These are phyloP conservation scores for Ogataea nitratoaversa DNA, from an alignment of 805 yeast species.

Conservation along the genomic window DNA sequence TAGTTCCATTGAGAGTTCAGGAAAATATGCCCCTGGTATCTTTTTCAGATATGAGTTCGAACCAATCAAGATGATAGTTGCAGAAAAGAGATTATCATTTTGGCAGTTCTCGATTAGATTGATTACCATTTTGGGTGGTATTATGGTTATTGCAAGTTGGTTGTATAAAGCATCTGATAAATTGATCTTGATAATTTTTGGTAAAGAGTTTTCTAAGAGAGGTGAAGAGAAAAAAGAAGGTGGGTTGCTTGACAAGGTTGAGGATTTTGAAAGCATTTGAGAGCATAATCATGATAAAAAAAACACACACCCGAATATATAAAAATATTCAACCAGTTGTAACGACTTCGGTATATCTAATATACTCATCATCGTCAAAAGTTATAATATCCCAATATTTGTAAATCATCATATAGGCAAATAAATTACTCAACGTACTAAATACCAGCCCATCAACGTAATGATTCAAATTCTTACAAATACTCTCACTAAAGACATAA, in stretches of 20 bases:
- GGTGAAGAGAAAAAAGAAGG: slow-evolving; percentile 43
- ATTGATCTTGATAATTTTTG: slow-evolving; percentile 46
- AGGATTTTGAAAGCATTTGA: slow-evolving; percentile 25
- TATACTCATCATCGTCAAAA: slow-evolving; percentile 89
- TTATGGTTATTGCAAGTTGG: slow-evolving; percentile 68
- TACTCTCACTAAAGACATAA: slow-evolving; percentile 60
- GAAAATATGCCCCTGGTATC: slow-evolving; percentile 62
- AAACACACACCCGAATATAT: neutral
- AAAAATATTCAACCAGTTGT: slow-evolving; percentile 1
- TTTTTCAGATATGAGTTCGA: slow-evolving; percentile 85
- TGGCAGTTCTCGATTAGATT: slow-evolving; percentile 71
- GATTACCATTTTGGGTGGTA: slow-evolving; percentile 80
- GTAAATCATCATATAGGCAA: slow-evolving; percentile 90
- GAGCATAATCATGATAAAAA: neutral
- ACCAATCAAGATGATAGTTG: slow-evolving; percentile 67
- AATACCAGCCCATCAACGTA: slow-evolving; percentile 89
- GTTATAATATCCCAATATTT: slow-evolving; percentile 97
- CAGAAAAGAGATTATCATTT: slow-evolving; percentile 73
- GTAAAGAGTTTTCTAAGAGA: slow-evolving; percentile 49
- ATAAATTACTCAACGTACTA: slow-evolving; percentile 73
- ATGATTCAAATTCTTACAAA: slow-evolving; percentile 74
- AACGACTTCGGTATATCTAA: slow-evolving; percentile 25
- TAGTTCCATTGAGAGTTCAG: slow-evolving; percentile 36
- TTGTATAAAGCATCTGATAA: slow-evolving; percentile 53
- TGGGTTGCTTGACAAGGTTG: slow-evolving; percentile 25